Conservation (phyloP, 2,329 filamentous ascomycete species). For the Capronia epimyces region DNA sequence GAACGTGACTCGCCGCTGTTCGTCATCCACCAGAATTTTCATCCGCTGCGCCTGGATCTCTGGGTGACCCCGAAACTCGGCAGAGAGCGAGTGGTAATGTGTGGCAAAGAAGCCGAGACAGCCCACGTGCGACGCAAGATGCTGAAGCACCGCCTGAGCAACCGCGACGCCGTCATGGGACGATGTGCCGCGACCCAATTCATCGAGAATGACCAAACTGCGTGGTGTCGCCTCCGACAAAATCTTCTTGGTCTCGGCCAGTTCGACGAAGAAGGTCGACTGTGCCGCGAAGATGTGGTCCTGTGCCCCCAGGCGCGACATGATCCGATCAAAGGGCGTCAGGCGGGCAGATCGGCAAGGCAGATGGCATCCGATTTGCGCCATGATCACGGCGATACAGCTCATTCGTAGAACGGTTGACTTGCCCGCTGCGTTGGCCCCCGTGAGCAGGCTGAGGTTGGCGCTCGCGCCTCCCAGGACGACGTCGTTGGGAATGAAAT, state of each 20-base stretch:
- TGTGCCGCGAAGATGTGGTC: conserved; percentile 99
- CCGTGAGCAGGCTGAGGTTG: conserved; percentile 87
- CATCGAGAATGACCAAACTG: conserved; percentile 92
- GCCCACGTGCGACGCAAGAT: conserved; percentile 86
- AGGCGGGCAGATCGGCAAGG: conserved; percentile 75
- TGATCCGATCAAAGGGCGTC: conserved; percentile 92
- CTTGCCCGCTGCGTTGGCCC: conserved; percentile 95
- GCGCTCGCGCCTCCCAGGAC: conserved; percentile 71
- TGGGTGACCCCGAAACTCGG: conserved; percentile 83
- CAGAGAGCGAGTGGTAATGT: conserved; percentile 89
- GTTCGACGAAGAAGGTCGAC: conserved; percentile 95
- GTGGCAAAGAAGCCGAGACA: conserved; percentile 96
- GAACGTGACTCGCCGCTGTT: conserved; percentile 83
- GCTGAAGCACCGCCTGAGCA: conserved; percentile 93
- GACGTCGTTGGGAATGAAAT: conserved; percentile 96
- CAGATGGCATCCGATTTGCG: conserved; percentile 89
- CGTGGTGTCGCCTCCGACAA: conserved; percentile 87
- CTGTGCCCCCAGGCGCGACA: conserved; percentile 94
- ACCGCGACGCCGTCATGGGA: conserved; percentile 96
- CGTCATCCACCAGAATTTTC: conserved; percentile 89
- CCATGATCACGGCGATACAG: conserved; percentile 94
- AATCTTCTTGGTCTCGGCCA: conserved; percentile 98
- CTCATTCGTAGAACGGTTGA: conserved; percentile 96
- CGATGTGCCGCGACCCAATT: conserved; percentile 87
- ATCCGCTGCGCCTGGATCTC: conserved; percentile 83